These are phyloP conservation scores for Diutina rugosa DNA, from an alignment of 1,139 yeast genomes.

Conservation along the genomic window DNA sequence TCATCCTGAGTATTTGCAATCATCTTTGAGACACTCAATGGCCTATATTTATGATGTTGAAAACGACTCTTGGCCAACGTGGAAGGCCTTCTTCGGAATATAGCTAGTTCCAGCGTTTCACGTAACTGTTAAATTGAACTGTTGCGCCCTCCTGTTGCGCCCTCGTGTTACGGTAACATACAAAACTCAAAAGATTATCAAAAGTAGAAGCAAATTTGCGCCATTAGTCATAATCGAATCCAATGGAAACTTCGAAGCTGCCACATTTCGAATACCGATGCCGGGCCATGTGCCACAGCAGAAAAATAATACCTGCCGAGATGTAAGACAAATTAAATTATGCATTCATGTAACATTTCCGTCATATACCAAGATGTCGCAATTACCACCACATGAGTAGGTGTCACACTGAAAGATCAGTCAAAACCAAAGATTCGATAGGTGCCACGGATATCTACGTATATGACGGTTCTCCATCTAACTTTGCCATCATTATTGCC, in stretches of 20 bases:
- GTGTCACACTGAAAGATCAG: neutral
- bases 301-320: neutral
- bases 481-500: neutral
- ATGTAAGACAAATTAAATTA: neutral
- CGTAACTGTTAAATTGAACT: neutral
- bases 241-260: neutral
- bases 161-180: neutral
- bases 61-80: constrained; percentile 26
- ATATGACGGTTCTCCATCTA: neutral
- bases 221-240: neutral
- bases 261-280: neutral
- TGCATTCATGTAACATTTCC: neutral
- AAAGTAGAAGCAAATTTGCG: neutral
- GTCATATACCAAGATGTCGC: neutral
- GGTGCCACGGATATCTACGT: neutral
- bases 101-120: neutral
- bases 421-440: neutral
- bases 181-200: too few species aligned
- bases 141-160: neutral
- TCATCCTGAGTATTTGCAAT: constrained; percentile 53
- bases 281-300: neutral
- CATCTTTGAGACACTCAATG: constrained; percentile 60
- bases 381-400: neutral
- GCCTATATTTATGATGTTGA: constrained; percentile 55
- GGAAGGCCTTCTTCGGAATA: constrained; percentile 29